Base-by-base conservation (phyloP, 306 rosid genomes). In the Carpinus fangiana region DNA sequence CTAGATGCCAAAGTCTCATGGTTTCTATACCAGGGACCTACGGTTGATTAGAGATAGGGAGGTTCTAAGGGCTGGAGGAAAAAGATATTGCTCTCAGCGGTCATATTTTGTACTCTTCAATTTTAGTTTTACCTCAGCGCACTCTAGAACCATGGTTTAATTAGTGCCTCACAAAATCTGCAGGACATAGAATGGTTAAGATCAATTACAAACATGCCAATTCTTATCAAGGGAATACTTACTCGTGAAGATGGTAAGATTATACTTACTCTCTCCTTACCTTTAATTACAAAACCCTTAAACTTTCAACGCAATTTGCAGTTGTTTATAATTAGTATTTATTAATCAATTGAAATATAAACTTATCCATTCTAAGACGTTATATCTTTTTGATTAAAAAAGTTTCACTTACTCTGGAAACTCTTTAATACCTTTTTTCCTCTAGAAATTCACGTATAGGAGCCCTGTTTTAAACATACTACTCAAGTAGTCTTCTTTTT, bases 111-210 rank as follows among this genome's bases (percentile, higher is more conserved):
- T 18, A 34, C 31, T 68, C 20, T 65, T 48, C 12, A 43, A 50
- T 50, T 61, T 38, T 21, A 59, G n/a, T 72, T 71, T 66, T 16
- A 11, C 41, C 28, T 10, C 1, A 67, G 59, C 4, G 26, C 61
- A 75, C 21, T 69, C 66, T 48, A 69, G 41, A 56, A 21, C 56
- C 43, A 0, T 21, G 20, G 10, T 68, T 75, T 65, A 43, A 80
- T 48, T 28, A 1, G 60, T 17, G 41, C 17, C 18, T 8, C 43
- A 41, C 70, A 18, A 17, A 10, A 9, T 82, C 55, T 64, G 61
- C 74, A 82, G 85, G 85, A 82, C 60, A 72, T 82, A 76, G 81
- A 66, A n/a, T 82, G 85, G 85, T 72, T 82, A 68, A 82, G 56
- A 72, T 82, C 81, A 16, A 82, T 82, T 64, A 62, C 85, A 34